phyloP scores from a whole-genome alignment of 2,329 filamentous ascomycete species.

The Didymosphaeria variabile region DNA sequence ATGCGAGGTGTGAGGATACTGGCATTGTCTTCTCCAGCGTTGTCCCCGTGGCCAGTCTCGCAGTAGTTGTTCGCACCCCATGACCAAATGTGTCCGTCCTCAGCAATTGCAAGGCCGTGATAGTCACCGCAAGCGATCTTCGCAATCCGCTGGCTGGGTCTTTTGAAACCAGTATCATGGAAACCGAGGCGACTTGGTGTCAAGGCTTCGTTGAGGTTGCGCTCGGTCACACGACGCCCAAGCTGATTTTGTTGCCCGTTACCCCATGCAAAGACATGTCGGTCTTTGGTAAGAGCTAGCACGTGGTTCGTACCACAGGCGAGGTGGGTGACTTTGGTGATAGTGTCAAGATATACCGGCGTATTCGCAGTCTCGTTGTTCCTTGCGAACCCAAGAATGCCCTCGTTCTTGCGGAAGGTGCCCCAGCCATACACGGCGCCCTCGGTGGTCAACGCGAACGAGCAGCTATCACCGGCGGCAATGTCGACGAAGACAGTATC shows the following conservation, averaged over 20 bases:
- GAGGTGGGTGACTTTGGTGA: slow-evolving; percentile 72
- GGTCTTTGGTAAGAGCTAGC: slow-evolving; percentile 71
- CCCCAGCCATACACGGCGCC: slow-evolving; percentile 85
- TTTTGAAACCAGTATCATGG: slow-evolving; percentile 49
- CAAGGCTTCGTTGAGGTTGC: slow-evolving; percentile 63
- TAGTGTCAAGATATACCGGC: slow-evolving; percentile 65
- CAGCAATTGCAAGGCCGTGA: slow-evolving; percentile 79
- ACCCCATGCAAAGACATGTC: slow-evolving; percentile 75
- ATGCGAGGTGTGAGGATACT: slow-evolving; percentile 73
- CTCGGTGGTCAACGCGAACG: slow-evolving; percentile 77
- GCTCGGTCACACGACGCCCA: slow-evolving; percentile 70
- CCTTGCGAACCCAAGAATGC: slow-evolving; percentile 70
- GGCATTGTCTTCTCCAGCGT: slow-evolving; percentile 73
- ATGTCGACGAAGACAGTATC: slow-evolving; percentile 73
- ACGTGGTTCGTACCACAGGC: slow-evolving; percentile 76
- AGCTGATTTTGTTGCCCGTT: slow-evolving; percentile 76
- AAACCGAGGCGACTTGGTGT: slow-evolving; percentile 67
- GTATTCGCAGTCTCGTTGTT: slow-evolving; percentile 50
- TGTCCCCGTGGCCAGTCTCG: slow-evolving; percentile 74
- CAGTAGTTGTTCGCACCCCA: slow-evolving; percentile 92
- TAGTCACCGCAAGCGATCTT: slow-evolving; percentile 77
- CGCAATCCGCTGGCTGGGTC: slow-evolving; percentile 61
- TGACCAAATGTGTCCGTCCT: slow-evolving; percentile 74
- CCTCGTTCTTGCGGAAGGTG: slow-evolving; percentile 77
- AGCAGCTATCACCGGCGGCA: slow-evolving; percentile 76